Evolutionary conservation across 208 protist genomes (phyloP), one percentile per base, ranked within the genome.

Genomic region (Porcisia hertigi): DNA sequence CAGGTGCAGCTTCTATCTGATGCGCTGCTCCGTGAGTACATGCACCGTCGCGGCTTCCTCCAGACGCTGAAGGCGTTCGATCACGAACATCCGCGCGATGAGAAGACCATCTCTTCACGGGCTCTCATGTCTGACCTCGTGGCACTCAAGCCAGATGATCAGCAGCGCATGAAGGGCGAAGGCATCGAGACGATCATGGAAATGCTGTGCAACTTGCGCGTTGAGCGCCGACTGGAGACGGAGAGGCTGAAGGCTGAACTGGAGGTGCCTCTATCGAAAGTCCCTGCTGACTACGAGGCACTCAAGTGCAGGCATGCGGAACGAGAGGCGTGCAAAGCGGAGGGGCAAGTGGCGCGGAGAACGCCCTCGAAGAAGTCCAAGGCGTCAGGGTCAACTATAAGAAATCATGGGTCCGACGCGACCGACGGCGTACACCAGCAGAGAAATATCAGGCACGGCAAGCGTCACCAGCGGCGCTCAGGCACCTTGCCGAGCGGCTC

Each of bases 141-240:
- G 93, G 82, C 85, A 30, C 82, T 97, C 43, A 39, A 82, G 12
- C 25, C 73, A 6, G 81, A 82, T 16, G 86, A 82, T 2, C 87
- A 92, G 71, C 70, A 80, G 66, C 73, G 79, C 12, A 81, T 96
- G 75, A 97, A 95, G 83, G 76, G 11, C 18, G 85, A 88, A 12
- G 90, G 92, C 2, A 86, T 94, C n/a, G 87, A 93, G 76, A 98
- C 92, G 11, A 96, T 98, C 63, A 97, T 98, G 91, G 94, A 98
- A 72, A 94, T 95, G 91, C 83, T 98, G 36, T 96, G 93, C 75
- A 86, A 81, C 57, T 81, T 95, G 74, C 90, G 92, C 14, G 88
- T 97, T 34, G 89, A 91, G 80, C 86, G 88, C 34, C 86, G 91
- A 7, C 60, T 83, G 25, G 73, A 88, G 75, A 83, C 83, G 73